Evolutionary conservation across 495 filamentous ascomycete genomes (phyloP), one percentile per base, ranked within the genome.

Genomic region (Podospora sp.): DNA sequence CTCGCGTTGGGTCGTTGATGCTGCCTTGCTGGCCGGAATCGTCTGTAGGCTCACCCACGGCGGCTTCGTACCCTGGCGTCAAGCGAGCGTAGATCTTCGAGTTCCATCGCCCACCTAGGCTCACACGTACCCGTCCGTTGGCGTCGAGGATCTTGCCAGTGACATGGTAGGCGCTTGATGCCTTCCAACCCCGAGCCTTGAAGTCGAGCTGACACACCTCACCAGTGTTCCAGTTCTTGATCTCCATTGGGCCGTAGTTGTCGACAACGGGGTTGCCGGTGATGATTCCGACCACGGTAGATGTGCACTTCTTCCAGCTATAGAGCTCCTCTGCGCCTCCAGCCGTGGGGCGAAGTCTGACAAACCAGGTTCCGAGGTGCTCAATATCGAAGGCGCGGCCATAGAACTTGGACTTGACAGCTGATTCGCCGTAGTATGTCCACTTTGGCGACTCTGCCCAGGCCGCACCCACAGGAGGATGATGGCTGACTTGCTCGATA

Each of bases 221-320:
- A 65, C 96, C 94, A 0, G 95, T 98, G 0, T 90, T 96, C 88
- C 89, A 92, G 78, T 99, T 99, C 79, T 92, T 95, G 80, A 99
- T 90, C 76, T 97, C 93, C 92, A 98, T 97, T 4, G 91, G 85
- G 33, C 95, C 95, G 74, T 98, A 98, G 76, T 99, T 97, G 80
- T 99, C 96, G n/a, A 99, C 93, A 0, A 91, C 92, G 6, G 95
- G 95, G 65, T 91, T 94, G 25, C 96, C 96, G 0, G 94, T 98
- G 71, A 99, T 97, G 76, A 99, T 99, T 65, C 95, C 95, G 29
- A 98, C 88, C 2, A 99, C 95, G n/a, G 93, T 95, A 16, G 94
- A 96, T 4, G 92, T 98, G 50, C 97, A 93, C 77, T 99, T 99
- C 81, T 97, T 98, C 95, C 95, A 99, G 1, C 94, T 97, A 78